phyloP scores from a whole-genome alignment of 1,284 basidiomycete species.

The Amylostereum areolatum region DNA sequence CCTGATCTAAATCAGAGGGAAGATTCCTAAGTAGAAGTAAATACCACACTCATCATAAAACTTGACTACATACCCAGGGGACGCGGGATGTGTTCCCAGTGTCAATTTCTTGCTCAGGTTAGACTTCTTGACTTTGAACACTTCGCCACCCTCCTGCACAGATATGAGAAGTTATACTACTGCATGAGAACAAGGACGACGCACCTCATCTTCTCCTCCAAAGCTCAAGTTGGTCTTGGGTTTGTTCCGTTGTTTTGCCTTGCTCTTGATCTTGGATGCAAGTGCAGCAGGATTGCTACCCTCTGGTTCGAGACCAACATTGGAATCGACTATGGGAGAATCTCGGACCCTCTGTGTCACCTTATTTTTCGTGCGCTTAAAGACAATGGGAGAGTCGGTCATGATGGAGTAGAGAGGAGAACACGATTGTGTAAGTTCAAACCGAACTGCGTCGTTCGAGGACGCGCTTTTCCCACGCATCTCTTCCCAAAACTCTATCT shows the following conservation, averaged over 20 bases:
- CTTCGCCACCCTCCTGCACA: constrained; percentile 48
- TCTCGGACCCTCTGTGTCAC: constrained; percentile 43
- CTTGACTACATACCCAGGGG: constrained; percentile 20
- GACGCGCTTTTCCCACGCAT: not conserved
- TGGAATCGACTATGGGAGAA: constrained; percentile 23
- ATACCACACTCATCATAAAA: constrained; percentile 5
- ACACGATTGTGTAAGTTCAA: constrained; percentile 8
- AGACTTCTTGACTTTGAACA: constrained; percentile 75
- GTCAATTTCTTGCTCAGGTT: constrained; percentile 61
- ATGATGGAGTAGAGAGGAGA: constrained; percentile 19
- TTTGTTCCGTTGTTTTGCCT: constrained; percentile 52
- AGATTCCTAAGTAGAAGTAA: constrained; percentile 19
- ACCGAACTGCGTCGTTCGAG: not conserved
- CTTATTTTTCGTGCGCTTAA: constrained; percentile 58
- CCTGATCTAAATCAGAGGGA: constrained; percentile 44
- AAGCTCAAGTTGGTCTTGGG: constrained; percentile 74
- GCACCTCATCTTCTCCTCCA: constrained; percentile 73
- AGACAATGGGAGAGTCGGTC: constrained; percentile 29
- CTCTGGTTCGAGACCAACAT: too few relatives aligned
- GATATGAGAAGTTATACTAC: constrained; percentile 19
- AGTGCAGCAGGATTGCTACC: constrained; percentile 20
- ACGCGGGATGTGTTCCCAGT: constrained; percentile 48
- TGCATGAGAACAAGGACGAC: constrained; percentile 20
- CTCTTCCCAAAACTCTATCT: constrained; percentile 6
- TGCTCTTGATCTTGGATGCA: constrained; percentile 63